These are phyloP conservation scores for Psilocybe mexicana DNA, from an alignment of 1,284 basidiomycete species.

Conservation along the genomic window DNA sequence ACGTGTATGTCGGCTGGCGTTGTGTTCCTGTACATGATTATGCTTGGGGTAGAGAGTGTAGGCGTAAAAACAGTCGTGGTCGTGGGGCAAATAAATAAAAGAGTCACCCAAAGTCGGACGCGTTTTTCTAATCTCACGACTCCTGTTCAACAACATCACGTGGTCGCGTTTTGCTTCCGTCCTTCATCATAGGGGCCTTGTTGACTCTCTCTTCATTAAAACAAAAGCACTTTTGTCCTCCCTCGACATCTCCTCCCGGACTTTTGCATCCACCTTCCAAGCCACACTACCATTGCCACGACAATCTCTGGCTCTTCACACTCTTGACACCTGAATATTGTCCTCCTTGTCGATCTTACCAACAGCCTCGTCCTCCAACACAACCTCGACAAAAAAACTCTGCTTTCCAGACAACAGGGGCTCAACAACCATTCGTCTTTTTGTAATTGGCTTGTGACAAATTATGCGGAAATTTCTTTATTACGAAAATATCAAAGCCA, in stretches of 20 bases:
- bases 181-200: slow-evolving; percentile 4
- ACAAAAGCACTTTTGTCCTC: not conserved
- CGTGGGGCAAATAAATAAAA: slow-evolving; percentile 32
- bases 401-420: too few species aligned
- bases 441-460: too few species aligned
- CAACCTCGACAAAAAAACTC: too few species aligned
- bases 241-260: too few species aligned
- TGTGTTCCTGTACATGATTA: slow-evolving; percentile 29
- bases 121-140: slow-evolving; percentile 31
- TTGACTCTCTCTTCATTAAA: not conserved
- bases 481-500: not conserved
- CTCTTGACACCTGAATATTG: too few species aligned
- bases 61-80: slow-evolving; percentile 23
- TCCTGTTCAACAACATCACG: slow-evolving; percentile 39
- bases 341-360: too few species aligned
- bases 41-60: slow-evolving; percentile 30
- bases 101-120: not conserved
- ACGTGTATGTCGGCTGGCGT: slow-evolving; percentile 39
- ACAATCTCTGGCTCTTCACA: too few species aligned
- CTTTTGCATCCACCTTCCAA: too few species aligned
- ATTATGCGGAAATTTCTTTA: too few species aligned
- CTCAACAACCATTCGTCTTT: too few species aligned
- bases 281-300: too few species aligned
- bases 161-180: slow-evolving; percentile 31
- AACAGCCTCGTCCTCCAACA: too few species aligned